phyloP scores from a whole-genome alignment of 1,139 yeast species.

The Yamadazyma dendronema region DNA sequence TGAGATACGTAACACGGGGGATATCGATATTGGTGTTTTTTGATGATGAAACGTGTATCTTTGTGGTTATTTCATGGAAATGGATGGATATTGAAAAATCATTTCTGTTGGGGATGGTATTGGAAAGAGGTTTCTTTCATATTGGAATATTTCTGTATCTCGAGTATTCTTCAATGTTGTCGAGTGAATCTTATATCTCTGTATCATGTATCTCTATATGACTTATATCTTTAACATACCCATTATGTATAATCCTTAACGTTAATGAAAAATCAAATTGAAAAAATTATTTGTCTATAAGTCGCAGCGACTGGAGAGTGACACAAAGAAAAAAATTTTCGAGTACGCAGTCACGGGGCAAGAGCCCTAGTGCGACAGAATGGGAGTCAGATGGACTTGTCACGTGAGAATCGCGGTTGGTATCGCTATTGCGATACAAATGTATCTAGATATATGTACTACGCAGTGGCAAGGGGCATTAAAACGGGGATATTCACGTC shows the following conservation, averaged over 20 bases:
- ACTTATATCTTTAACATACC: conserved; percentile 28
- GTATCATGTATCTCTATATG: no score
- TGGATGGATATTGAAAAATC: no score
- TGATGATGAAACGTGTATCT: not conserved
- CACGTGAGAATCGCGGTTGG: not conserved
- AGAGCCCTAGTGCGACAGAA: conserved; percentile 9
- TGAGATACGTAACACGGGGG: no score
- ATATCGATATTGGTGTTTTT: not conserved
- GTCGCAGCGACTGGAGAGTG: conserved; percentile 4
- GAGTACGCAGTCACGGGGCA: conserved; percentile 15
- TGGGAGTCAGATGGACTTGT: not conserved
- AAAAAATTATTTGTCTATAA: conserved; percentile 8
- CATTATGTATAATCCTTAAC: conserved; percentile 30
- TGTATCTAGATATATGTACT: conserved; percentile 19
- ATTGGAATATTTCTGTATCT: no score
- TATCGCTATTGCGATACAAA: no score
- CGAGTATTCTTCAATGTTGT: no score
- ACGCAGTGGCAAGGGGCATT: conserved; percentile 65
- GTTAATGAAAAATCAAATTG: conserved; percentile 12
- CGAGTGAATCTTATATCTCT: no score
- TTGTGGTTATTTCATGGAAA: no score
- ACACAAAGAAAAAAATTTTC: conserved; percentile 5
- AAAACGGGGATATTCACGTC: conserved; percentile 47
- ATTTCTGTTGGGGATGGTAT: not conserved
- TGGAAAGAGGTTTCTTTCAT: not conserved